A percentile compares a stretch with the other conserved stretches of the same genome.
phyloP scores from a whole-genome alignment of 129 eudicot species.

The Flaveria linearis region DNA sequence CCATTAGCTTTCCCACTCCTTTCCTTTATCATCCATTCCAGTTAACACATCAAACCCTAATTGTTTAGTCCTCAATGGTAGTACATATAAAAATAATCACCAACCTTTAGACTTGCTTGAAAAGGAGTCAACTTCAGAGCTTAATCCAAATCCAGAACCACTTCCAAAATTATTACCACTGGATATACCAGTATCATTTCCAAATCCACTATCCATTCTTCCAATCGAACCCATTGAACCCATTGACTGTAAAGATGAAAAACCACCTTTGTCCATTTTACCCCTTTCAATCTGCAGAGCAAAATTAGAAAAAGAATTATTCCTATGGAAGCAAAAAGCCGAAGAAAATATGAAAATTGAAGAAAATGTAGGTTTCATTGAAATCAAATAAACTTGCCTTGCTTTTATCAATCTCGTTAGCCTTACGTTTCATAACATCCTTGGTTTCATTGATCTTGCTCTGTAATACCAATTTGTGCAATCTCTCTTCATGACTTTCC shows the following conservation, averaged over 20 bases:
- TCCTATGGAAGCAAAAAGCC: background rate
- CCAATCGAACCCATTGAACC: conserved; percentile 57
- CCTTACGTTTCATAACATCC: conserved; percentile 95
- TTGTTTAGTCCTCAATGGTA: background rate
- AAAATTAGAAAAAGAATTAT: background rate
- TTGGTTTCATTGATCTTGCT: conserved; percentile 89
- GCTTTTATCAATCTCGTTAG: conserved; percentile 90
- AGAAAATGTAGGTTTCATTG: background rate
- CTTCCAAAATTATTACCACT: conserved; percentile 69
- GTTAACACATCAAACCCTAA: background rate
- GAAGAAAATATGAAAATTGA: background rate
- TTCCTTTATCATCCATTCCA: conserved; percentile 1
- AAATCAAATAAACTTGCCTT: conserved; percentile 51
- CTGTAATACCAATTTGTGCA: conserved; percentile 70
- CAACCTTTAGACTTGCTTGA: conserved; percentile 81
- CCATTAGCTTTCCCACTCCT: background rate
- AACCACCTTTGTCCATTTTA: conserved; percentile 70
- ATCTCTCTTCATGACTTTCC: conserved; percentile 95
- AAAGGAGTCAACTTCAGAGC: conserved; percentile 67
- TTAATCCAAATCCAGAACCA: conserved; percentile 79
- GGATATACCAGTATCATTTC: conserved; percentile 62
- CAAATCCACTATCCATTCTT: conserved; percentile 66
- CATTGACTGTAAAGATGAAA: conserved; percentile 66
- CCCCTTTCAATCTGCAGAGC: conserved; percentile 64
- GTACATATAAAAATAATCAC: conserved; percentile 21